A percentile compares a stretch with the other conserved stretches of the same genome.
These are phyloP conservation scores for Sporothrix brunneoviolacea DNA, from an alignment of 2,329 filamentous ascomycete genomes.

Conservation along the genomic window DNA sequence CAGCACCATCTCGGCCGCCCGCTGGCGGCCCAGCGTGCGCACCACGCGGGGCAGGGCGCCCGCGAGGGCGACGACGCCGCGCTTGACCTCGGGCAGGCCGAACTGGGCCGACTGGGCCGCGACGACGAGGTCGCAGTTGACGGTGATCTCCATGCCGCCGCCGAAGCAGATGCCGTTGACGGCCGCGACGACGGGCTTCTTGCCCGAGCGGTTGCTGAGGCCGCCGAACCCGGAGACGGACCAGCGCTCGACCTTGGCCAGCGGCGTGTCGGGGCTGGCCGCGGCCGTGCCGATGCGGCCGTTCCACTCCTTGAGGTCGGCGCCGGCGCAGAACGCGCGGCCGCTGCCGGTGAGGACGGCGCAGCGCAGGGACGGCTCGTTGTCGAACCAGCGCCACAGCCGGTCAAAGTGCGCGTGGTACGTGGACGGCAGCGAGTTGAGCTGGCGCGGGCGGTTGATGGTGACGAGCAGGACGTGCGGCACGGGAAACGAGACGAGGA, in stretches of 20 bases:
- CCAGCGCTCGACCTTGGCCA: slow-evolving; percentile 19
- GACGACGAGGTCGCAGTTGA: slow-evolving; percentile 67
- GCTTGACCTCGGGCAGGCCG: slow-evolving; percentile 62
- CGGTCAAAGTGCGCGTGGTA: slow-evolving; percentile 43
- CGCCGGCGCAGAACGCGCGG: slow-evolving; percentile 61
- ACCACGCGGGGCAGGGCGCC: slow-evolving; percentile 63
- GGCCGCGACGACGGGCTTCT: slow-evolving; percentile 70
- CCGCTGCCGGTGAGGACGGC: slow-evolving; percentile 58
- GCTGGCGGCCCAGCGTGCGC: slow-evolving; percentile 58
- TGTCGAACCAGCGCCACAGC: slow-evolving; percentile 52
- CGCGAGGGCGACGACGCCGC: slow-evolving; percentile 64
- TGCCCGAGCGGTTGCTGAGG: slow-evolving; percentile 57
- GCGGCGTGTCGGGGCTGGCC: slow-evolving; percentile 5
- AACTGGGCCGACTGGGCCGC: slow-evolving; percentile 55
- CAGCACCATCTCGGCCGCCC: slow-evolving; percentile 66
- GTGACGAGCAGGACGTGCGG: slow-evolving; percentile 53
- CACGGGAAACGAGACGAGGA: slow-evolving; percentile 41
- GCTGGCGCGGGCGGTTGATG: slow-evolving; percentile 49
- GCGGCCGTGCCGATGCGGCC: slow-evolving; percentile 23
- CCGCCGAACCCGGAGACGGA: slow-evolving; percentile 54
- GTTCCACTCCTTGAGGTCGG: slow-evolving; percentile 61
- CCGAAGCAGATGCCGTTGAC: slow-evolving; percentile 71
- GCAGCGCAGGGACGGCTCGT: slow-evolving; percentile 52
- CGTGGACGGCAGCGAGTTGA: slow-evolving; percentile 49
- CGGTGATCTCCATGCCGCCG: slow-evolving; percentile 69